Conservation (phyloP, 1,139 yeast species). For the Lodderomyces theae region DNA sequence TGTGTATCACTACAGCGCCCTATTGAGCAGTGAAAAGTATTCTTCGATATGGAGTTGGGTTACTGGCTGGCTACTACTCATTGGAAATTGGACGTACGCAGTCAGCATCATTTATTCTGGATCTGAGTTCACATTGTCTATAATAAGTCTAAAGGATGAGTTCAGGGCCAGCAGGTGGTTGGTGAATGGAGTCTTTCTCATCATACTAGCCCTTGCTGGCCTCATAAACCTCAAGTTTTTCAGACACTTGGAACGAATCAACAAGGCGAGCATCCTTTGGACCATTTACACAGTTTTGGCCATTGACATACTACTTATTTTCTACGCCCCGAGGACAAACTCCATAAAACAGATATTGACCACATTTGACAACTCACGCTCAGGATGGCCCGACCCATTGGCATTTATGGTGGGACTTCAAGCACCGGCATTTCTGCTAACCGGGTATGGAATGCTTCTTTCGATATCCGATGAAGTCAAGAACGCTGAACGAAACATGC, state of each 20-base stretch:
- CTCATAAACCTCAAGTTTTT: slow-evolving; percentile 61
- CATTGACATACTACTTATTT: slow-evolving; percentile 58
- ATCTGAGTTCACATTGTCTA: slow-evolving; percentile 64
- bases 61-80: slow-evolving; percentile 70
- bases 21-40: slow-evolving; percentile 56
- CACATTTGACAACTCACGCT: slow-evolving; percentile 65
- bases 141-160: slow-evolving; percentile 59
- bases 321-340: slow-evolving; percentile 61
- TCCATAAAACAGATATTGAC: slow-evolving; percentile 60
- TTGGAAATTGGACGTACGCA: slow-evolving; percentile 77
- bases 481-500: slow-evolving; percentile 70
- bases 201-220: slow-evolving; percentile 58
- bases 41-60: slow-evolving; percentile 63
- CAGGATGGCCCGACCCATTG: slow-evolving; percentile 67
- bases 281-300: slow-evolving; percentile 68
- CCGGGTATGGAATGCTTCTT: slow-evolving; percentile 80
- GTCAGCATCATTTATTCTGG: slow-evolving; percentile 73
- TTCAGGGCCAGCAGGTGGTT: slow-evolving; percentile 56
- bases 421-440: slow-evolving; percentile 73
- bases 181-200: slow-evolving; percentile 55
- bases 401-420: slow-evolving; percentile 76
- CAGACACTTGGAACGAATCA: slow-evolving; percentile 57
- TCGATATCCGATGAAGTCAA: slow-evolving; percentile 82
- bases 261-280: slow-evolving; percentile 69
- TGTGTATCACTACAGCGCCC: slow-evolving; percentile 72